Conservation (phyloP, 2,329 filamentous ascomycete genomes). For the Verticillium nubilum region DNA sequence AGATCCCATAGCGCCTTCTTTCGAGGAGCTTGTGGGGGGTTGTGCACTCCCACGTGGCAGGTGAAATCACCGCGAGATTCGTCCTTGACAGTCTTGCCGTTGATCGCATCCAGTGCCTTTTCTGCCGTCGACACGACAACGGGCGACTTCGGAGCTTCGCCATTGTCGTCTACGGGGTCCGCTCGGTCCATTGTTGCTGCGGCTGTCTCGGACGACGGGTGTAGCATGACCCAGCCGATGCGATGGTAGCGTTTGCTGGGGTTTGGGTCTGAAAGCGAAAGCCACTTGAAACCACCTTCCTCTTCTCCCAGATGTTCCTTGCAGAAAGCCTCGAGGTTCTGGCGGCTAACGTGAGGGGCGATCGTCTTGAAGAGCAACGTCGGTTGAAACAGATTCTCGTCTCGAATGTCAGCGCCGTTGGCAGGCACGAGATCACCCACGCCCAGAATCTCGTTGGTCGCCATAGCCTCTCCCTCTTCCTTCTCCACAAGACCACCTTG, state of each 20-base stretch:
- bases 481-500: constrained; percentile 82
- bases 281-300: constrained; percentile 89
- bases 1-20: constrained; percentile 98
- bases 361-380: constrained; percentile 97
- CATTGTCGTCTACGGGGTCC: constrained; percentile 68
- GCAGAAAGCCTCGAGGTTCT: constrained; percentile 90
- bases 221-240: constrained; percentile 97
- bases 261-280: constrained; percentile 94
- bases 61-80: constrained; percentile 92
- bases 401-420: constrained; percentile 77
- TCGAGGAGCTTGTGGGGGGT: constrained; percentile 75
- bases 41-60: constrained; percentile 94
- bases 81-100: constrained; percentile 95
- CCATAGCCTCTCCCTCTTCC: constrained; percentile 90
- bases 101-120: constrained; percentile 87
- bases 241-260: constrained; percentile 95
- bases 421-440: constrained; percentile 86
- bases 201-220: constrained; percentile 64
- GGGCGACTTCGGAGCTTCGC: constrained; percentile 49
- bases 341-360: constrained; percentile 88
- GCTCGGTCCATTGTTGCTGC: constrained; percentile 57
- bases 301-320: constrained; percentile 89
- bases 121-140: constrained; percentile 61
- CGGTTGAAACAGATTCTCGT: constrained; percentile 82
- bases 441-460: constrained; percentile 85